phyloP scores from a whole-genome alignment of 2,329 filamentous ascomycete species.

The Fusarium mexicanum region DNA sequence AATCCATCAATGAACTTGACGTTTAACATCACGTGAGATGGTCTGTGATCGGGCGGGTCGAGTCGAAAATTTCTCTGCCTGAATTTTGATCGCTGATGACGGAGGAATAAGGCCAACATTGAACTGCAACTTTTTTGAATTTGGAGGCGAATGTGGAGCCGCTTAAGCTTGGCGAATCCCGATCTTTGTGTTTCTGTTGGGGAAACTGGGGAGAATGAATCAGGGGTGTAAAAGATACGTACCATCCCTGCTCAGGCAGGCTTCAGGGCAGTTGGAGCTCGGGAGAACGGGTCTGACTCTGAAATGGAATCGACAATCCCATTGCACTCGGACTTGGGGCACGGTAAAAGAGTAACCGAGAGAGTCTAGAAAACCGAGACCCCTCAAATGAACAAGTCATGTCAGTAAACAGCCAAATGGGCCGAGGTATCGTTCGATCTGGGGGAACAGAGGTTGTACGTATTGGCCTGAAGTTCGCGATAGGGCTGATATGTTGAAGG shows the following conservation, averaged over 20 bases:
- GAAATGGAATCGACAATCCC: conserved; percentile 8
- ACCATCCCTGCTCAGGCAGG: background rate
- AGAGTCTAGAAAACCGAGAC: conserved; percentile 3
- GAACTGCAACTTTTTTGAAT: background rate
- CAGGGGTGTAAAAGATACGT: conserved; percentile 26
- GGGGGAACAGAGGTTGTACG: conserved; percentile 1
- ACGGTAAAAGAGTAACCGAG: background rate
- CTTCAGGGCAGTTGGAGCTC: background rate
- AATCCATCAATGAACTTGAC: background rate
- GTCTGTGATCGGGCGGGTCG: background rate
- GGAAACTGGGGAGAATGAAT: conserved; percentile 37
- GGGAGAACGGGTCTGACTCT: conserved; percentile 27
- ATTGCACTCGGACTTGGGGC: background rate
- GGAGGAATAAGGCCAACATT: conserved; percentile 3
- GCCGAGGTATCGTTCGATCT: conserved; percentile 40
- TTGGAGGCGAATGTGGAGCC: conserved; percentile 10
- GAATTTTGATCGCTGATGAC: background rate
- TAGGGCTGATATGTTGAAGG: conserved; percentile 30
- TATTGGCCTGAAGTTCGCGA: conserved; percentile 12
- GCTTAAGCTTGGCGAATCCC: conserved; percentile 35
- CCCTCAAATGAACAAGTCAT: conserved; percentile 8
- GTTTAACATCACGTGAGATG: conserved; percentile 16
- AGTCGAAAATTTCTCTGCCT: conserved; percentile 1
- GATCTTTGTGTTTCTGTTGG: conserved; percentile 44
- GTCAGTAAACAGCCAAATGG: conserved; percentile 31